Evolutionary conservation across 331 rosid genomes (phyloP).

Genomic region (Quercus lobata): DNA sequence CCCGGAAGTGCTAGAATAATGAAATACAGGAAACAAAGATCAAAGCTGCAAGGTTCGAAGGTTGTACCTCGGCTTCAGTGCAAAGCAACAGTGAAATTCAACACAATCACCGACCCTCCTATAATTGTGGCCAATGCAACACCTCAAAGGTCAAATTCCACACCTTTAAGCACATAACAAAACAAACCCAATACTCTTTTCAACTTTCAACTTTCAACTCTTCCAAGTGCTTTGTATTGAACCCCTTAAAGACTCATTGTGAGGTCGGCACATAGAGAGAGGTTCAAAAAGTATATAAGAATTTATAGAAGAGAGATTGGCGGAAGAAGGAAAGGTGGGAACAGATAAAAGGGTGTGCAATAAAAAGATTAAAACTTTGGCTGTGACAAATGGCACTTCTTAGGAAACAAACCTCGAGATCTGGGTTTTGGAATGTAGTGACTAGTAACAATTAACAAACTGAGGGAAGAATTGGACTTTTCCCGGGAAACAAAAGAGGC

Average conservation of each 20-base stretch:
- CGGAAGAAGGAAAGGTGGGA: slow-evolving; percentile 54
- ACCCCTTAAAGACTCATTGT: slow-evolving; percentile 8
- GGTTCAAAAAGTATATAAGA: neutral
- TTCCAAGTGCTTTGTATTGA: slow-evolving; percentile 48
- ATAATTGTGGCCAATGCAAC: slow-evolving; percentile 36
- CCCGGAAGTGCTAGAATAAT: slow-evolving; percentile 32
- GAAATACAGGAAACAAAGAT: slow-evolving; percentile 36
- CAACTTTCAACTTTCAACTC: slow-evolving; percentile 30
- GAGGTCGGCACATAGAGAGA: neutral
- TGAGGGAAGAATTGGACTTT: no score
- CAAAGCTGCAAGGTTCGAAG: slow-evolving; percentile 38
- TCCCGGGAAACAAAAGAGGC: slow-evolving; percentile 33
- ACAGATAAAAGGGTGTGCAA: neutral
- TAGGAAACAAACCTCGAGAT: slow-evolving; percentile 49
- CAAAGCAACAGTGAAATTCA: slow-evolving; percentile 37
- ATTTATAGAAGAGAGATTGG: slow-evolving; percentile 49
- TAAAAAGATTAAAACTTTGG: slow-evolving; percentile 14
- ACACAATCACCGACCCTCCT: slow-evolving; percentile 69
- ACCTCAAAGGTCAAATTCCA: slow-evolving; percentile 31
- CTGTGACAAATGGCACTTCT: slow-evolving; percentile 36
- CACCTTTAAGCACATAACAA: slow-evolving; percentile 21
- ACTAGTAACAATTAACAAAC: no score
- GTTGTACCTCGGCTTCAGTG: slow-evolving; percentile 43
- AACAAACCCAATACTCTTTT: slow-evolving; percentile 13
- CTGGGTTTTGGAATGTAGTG: slow-evolving; percentile 15